phyloP scores from a whole-genome alignment of 768 basidiomycete species.

The Serendipita indica region DNA sequence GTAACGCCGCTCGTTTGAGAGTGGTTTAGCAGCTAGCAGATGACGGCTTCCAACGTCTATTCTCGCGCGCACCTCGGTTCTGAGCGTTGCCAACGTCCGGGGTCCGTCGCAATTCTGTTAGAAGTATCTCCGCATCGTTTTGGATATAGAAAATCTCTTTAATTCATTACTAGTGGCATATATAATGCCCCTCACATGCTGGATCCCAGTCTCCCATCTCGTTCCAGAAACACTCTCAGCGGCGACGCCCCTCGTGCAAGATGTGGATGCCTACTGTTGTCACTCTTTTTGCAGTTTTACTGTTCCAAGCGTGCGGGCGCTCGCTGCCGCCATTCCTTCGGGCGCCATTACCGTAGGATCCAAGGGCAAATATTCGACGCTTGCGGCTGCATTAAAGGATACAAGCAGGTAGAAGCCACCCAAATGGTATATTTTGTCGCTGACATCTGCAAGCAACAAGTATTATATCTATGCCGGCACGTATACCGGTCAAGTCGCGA shows the following conservation, averaged over 20 bases:
- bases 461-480: slow-evolving; percentile 11
- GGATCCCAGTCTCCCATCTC: no score
- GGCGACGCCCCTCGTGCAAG: no score
- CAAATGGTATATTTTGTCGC: background rate
- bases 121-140: no score
- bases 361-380: background rate
- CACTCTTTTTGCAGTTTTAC: background rate
- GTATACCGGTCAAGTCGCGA: slow-evolving; percentile 9
- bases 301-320: background rate
- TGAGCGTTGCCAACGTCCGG: no score
- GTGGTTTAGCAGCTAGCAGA: no score
- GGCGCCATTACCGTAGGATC: slow-evolving; percentile 4
- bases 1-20: no score
- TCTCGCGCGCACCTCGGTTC: no score
- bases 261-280: background rate
- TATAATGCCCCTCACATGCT: no score
- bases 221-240: no score
- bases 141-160: no score
- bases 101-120: no score
- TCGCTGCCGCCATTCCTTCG: background rate
- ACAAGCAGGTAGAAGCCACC: background rate
- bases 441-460: background rate
- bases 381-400: background rate
- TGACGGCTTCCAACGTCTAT: no score
- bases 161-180: background rate